These are phyloP conservation scores for Yamadazyma blattariae DNA, from an alignment of 1,139 yeast genomes.

Conservation along the genomic window DNA sequence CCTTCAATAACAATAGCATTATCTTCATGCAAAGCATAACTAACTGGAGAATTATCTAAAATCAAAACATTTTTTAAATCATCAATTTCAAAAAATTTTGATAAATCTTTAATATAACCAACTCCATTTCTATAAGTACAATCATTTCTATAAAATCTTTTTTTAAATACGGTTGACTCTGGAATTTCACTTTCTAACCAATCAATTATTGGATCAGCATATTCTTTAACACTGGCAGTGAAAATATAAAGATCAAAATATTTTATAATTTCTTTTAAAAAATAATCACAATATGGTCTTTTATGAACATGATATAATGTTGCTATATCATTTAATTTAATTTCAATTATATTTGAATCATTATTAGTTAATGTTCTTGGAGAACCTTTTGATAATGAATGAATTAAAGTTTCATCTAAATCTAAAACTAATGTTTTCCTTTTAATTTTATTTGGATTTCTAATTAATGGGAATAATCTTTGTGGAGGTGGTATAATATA, in stretches of 20 bases:
- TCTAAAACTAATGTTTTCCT: slow-evolving; percentile 79
- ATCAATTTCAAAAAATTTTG: slow-evolving; percentile 44
- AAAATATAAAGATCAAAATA: slow-evolving; percentile 91
- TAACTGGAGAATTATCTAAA: slow-evolving; percentile 88
- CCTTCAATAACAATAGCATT: slow-evolving; percentile 95
- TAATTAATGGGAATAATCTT: slow-evolving; percentile 39
- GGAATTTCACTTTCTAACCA: slow-evolving; percentile 58
- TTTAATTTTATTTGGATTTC: slow-evolving; percentile 37
- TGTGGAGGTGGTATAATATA: slow-evolving; percentile 50
- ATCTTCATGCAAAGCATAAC: slow-evolving; percentile 78
- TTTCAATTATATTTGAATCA: slow-evolving; percentile 77
- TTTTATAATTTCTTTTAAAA: slow-evolving; percentile 69
- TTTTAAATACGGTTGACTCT: slow-evolving; percentile 37
- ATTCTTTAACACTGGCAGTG: slow-evolving; percentile 92
- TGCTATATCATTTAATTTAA: slow-evolving; percentile 64
- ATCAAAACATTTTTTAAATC: slow-evolving; percentile 75
- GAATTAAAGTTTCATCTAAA: slow-evolving; percentile 90
- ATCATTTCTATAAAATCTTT: slow-evolving; percentile 73
- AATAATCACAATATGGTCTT: slow-evolving; percentile 87
- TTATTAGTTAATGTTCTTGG: slow-evolving; percentile 46
- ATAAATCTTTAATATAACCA: slow-evolving; percentile 85
- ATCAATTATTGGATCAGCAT: slow-evolving; percentile 96
- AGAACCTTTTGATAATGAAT: slow-evolving; percentile 71
- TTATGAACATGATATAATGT: slow-evolving; percentile 88
- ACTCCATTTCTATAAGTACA: slow-evolving; percentile 76